These are phyloP conservation scores for Mycothermus thermophilus DNA, from an alignment of 495 filamentous ascomycete species.

Conservation along the genomic window DNA sequence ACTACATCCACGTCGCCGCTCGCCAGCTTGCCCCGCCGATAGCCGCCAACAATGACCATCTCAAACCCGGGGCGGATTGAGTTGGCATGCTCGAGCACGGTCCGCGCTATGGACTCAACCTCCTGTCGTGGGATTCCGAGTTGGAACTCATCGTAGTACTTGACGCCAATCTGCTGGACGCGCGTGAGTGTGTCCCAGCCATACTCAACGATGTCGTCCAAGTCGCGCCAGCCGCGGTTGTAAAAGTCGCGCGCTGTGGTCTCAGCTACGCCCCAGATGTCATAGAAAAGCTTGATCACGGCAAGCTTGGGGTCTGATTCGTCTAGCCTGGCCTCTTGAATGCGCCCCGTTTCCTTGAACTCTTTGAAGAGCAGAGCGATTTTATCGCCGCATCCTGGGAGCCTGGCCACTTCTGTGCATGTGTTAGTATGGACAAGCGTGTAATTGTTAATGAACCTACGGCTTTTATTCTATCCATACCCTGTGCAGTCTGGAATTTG, in stretches of 20 bases:
- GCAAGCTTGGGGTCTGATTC: slow-evolving; percentile 49
- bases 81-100: slow-evolving; percentile 50
- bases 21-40: slow-evolving; percentile 63
- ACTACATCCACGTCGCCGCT: slow-evolving; percentile 79
- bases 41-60: slow-evolving; percentile 68
- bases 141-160: slow-evolving; percentile 82
- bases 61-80: slow-evolving; percentile 42
- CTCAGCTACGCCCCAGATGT: slow-evolving; percentile 84
- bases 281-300: slow-evolving; percentile 53
- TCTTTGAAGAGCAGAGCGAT: slow-evolving; percentile 68
- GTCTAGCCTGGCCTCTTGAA: slow-evolving; percentile 50
- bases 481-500: slow-evolving; percentile 21
- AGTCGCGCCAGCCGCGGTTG: slow-evolving; percentile 55
- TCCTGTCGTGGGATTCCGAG: slow-evolving; percentile 57
- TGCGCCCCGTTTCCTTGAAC: slow-evolving; percentile 44
- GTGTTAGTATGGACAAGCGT: too few relatives aligned
- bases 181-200: slow-evolving; percentile 64
- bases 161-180: slow-evolving; percentile 89
- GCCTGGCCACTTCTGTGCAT: slow-evolving; percentile 46
- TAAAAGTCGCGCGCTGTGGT: slow-evolving; percentile 75
- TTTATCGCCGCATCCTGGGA: slow-evolving; percentile 76
- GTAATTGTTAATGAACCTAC: too few relatives aligned
- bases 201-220: slow-evolving; percentile 71
- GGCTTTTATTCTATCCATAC: slow-evolving; percentile 7
- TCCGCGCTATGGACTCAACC: slow-evolving; percentile 51